Evolutionary conservation across 75 land plant species (phyloP), one percentile per base, ranked within the genome.

Genomic region (Cryptomeria japonica): DNA sequence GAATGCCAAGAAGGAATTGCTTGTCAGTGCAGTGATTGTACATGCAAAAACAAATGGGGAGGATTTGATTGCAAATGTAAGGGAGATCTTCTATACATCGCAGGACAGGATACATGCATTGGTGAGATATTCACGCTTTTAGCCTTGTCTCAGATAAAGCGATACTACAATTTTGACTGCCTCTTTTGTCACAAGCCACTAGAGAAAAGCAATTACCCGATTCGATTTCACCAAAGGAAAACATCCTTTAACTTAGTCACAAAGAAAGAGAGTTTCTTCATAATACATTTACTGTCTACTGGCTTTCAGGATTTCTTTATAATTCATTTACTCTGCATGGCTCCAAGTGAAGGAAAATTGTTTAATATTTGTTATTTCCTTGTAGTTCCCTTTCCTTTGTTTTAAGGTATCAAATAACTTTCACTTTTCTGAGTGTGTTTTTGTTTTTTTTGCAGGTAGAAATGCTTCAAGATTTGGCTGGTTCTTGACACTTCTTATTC

Each of bases 31-130:
- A 75, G 87, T 49, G 90, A 72, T 49, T 94, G 95, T 78, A 56
- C 86, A 16, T 94, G 95, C 89, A 92, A 91, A 80, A 93, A 94
- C 83, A 94, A 94, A 46, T 93, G 90, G 90, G 94, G 94, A 56
- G 88, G 90, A 70, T 93, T 83, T 86, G 89, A 90, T 51, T 94
- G 95, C 91, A 88, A 89, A 73, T 94, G 95, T 86, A 84, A 88
- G 38, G 92, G 93, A 16, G 87, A 88, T 75, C 95, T 88, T 84
- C 83, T 94, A 37, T 94, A 94, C 89, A 91, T 94, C 46, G 55
- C 88, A 61, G 92, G 85, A 18, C 94, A 94, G 79, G 95, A 94
- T 80, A 92, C 95, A 19, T 94, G 95, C 87, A 92, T 92, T 36
- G 88, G 93, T 91, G 85, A 78, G 91, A 87, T 28, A 12, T 32